Evolutionary conservation across 1,284 basidiomycete genomes (phyloP), one percentile per base, ranked within the genome.

Genomic region (Austroboletus novae-zelandiae): DNA sequence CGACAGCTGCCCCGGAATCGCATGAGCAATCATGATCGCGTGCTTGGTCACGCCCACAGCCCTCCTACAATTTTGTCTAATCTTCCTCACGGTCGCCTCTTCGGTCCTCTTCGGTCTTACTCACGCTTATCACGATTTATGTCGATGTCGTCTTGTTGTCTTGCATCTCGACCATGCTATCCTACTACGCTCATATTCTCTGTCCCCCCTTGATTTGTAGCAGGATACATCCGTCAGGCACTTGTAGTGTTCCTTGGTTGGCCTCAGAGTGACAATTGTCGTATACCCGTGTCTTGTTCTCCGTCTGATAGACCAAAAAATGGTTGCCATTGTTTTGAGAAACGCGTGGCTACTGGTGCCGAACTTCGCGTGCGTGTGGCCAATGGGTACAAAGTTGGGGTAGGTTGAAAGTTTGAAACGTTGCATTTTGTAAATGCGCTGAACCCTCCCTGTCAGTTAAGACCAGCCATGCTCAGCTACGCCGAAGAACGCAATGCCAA

Each of bases 401-500:
- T 23, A 23, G 20, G 3, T 23, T 3, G 20, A 23, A 23, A 23
- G 20, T 23, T 23, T 23, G 20, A 23, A 23, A 23, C n/a, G n/a
- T n/a, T n/a, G n/a, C n/a, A n/a, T n/a, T n/a, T n/a, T n/a, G n/a
- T n/a, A n/a, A n/a, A n/a, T n/a, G n/a, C 61, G 25, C 47, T n/a
- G n/a, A n/a, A n/a, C n/a, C n/a, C n/a, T n/a, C n/a, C 20, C 20
- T 23, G 20, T 23, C 20, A 23, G 20, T 23, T 23, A 23, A 23
- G 20, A 23, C 56, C 7, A 36, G n/a, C 37, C 14, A 60, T 64
- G 63, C 23, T 40, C 45, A 64, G 51, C 32, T 84, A 83, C 47
- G 79, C 81, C 57, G 66, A 67, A 48, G 65, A 73, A 51, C 79
- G 80, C 10, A 57, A 65, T 0, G 63, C 57, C 27, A 84, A 80